Evolutionary conservation across 352 stramenopile genomes (phyloP).

Genomic region (Globisporangium ultimum): DNA sequence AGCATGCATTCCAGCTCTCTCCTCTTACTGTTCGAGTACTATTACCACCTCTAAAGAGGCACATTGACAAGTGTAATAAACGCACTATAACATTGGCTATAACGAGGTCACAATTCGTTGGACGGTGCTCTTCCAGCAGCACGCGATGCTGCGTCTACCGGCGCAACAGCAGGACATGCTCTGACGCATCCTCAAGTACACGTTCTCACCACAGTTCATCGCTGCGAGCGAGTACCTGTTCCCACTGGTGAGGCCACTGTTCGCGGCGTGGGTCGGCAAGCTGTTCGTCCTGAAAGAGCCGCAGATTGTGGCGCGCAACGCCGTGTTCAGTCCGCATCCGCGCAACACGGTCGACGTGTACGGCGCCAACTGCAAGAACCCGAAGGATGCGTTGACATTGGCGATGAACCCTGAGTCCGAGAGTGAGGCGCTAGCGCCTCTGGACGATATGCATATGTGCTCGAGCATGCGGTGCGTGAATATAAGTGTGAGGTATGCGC

Average conservation of each 20-base stretch:
- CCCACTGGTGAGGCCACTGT: conserved; percentile 43
- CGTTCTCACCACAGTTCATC: conserved; percentile 41
- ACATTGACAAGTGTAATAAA: too few relatives aligned
- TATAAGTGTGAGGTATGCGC: neutral
- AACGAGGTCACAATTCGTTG: too few relatives aligned
- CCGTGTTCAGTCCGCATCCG: conserved; percentile 41
- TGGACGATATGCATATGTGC: too few relatives aligned
- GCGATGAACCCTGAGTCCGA: neutral
- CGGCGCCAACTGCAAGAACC: conserved; percentile 21
- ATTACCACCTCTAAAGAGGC: too few relatives aligned
- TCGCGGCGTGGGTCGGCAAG: conserved; percentile 38
- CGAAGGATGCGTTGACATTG: conserved; percentile 7
- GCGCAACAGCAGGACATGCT: conserved; percentile 5
- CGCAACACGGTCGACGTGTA: conserved; percentile 67
- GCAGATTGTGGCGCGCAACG: conserved; percentile 20
- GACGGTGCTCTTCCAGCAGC: conserved; percentile 19
- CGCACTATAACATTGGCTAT: too few relatives aligned
- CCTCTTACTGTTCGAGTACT: too few relatives aligned
- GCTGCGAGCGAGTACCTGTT: conserved; percentile 53
- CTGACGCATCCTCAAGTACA: conserved; percentile 36
- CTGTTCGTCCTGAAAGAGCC: conserved; percentile 35
- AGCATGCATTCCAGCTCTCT: too few relatives aligned
- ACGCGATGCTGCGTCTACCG: conserved; percentile 19
- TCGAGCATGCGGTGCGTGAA: conserved; percentile 49
- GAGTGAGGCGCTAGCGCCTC: too few relatives aligned